phyloP scores from a whole-genome alignment of 305 asterid genomes.

The Solanum hybrid region DNA sequence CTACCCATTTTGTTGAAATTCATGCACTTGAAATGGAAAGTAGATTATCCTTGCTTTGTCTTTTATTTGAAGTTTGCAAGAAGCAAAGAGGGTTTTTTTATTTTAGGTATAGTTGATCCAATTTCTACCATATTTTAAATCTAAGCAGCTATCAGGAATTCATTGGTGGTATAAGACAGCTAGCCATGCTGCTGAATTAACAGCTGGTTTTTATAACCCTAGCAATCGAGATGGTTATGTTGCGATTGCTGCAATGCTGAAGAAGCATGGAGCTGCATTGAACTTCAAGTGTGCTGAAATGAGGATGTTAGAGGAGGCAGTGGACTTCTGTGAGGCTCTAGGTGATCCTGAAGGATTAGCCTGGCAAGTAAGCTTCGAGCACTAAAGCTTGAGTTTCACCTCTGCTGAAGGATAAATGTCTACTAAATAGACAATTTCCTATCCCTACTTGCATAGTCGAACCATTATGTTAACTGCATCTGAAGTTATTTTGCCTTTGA shows the following conservation, averaged over 20 bases:
- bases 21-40: neutral
- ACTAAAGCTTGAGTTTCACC: neutral
- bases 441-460: neutral
- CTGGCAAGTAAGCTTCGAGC: slow-evolving; percentile 53
- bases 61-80: neutral
- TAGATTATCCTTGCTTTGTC: neutral
- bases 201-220: slow-evolving; percentile 77
- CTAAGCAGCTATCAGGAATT: slow-evolving; percentile 61
- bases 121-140: neutral
- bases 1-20: neutral
- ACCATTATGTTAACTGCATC: neutral
- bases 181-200: slow-evolving; percentile 78
- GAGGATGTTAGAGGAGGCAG: slow-evolving; percentile 48
- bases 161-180: slow-evolving; percentile 90
- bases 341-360: slow-evolving; percentile 82
- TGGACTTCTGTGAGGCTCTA: slow-evolving; percentile 60
- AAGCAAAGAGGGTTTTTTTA: neutral
- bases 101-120: neutral
- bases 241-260: slow-evolving; percentile 44
- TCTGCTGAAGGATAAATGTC: neutral
- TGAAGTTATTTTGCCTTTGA: neutral
- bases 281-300: slow-evolving; percentile 66
- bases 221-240: slow-evolving; percentile 60
- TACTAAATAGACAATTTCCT: neutral
- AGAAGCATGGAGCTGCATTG: slow-evolving; percentile 51